These are phyloP conservation scores for Rhizophlyctis rosea DNA, from an alignment of 192 early-diverging fungal species.

Conservation along the genomic window DNA sequence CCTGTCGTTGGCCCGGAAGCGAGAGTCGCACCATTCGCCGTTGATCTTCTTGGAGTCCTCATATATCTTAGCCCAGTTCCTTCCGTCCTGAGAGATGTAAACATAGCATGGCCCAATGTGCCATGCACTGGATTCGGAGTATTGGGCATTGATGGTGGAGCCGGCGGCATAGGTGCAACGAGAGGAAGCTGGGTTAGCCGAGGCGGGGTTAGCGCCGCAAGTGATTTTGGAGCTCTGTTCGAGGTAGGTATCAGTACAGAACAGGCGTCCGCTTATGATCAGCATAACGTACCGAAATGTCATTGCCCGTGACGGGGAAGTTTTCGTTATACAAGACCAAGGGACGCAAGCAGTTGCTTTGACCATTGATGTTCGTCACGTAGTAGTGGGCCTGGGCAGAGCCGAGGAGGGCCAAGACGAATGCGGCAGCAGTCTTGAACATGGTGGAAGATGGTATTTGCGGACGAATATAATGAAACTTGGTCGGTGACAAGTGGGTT, in stretches of 20 bases:
- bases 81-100: not conserved
- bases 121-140: not conserved
- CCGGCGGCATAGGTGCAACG: not conserved
- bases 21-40: not conserved
- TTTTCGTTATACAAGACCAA: not conserved
- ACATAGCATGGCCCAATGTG: not conserved
- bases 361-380: not conserved
- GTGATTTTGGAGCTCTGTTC: not conserved
- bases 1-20: not conserved
- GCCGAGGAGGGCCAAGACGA: not conserved
- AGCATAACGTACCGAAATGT: no score
- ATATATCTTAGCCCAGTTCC: not conserved
- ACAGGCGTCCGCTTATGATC: no score
- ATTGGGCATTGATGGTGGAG: not conserved
- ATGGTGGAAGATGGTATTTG: no score
- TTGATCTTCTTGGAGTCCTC: not conserved
- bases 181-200: not conserved
- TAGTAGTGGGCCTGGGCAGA: not conserved
- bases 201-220: not conserved
- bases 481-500: no score
- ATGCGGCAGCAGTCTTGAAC: no score
- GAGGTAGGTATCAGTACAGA: no score
- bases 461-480: no score
- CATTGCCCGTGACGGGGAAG: not conserved
- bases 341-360: not conserved